Percentiles rank a stretch among this genome's conserved stretches.
These are phyloP conservation scores for Paraphysoderma sedebokerense DNA, from an alignment of 371 early-diverging fungal species.

Conservation along the genomic window DNA sequence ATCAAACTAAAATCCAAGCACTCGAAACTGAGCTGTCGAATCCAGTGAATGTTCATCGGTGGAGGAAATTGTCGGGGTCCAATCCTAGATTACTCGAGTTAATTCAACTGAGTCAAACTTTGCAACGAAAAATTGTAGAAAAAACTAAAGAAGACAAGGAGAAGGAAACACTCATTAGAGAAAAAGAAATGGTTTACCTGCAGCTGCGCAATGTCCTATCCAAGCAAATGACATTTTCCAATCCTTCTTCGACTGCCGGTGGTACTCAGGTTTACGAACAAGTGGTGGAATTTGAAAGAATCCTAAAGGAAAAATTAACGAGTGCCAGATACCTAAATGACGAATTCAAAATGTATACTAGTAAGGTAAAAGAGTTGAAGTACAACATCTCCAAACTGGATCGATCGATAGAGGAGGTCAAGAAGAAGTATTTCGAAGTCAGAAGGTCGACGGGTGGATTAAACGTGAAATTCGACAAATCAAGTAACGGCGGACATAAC, in stretches of 20 bases:
- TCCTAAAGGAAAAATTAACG: background rate
- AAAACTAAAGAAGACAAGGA: slow-evolving; percentile 19
- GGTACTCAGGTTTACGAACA: background rate
- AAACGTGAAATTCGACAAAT: too few species aligned
- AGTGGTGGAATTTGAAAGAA: background rate
- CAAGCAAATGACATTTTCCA: slow-evolving; percentile 8
- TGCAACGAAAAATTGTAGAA: slow-evolving; percentile 14
- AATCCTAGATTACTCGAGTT: slow-evolving; percentile 19
- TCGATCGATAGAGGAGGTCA: background rate
- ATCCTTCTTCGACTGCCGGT: background rate
- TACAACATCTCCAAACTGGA: background rate
- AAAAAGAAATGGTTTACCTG: slow-evolving; percentile 12
- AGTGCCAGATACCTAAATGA: background rate
- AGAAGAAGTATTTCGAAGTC: background rate
- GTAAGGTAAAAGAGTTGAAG: background rate
- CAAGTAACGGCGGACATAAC: too few species aligned
- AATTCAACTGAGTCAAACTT: slow-evolving; percentile 14
- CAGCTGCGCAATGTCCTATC: slow-evolving; percentile 13
- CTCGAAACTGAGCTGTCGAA: slow-evolving; percentile 19
- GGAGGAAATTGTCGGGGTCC: slow-evolving; percentile 16
- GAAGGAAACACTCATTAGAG: slow-evolving; percentile 12
- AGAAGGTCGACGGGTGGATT: too few species aligned
- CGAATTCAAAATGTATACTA: background rate
- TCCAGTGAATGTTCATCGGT: slow-evolving; percentile 21
- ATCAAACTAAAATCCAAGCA: slow-evolving; percentile 17